A percentile compares a stretch with the other conserved stretches of the same genome.
These are phyloP conservation scores for Epithele typhae DNA, from an alignment of 768 basidiomycete species.

Conservation along the genomic window DNA sequence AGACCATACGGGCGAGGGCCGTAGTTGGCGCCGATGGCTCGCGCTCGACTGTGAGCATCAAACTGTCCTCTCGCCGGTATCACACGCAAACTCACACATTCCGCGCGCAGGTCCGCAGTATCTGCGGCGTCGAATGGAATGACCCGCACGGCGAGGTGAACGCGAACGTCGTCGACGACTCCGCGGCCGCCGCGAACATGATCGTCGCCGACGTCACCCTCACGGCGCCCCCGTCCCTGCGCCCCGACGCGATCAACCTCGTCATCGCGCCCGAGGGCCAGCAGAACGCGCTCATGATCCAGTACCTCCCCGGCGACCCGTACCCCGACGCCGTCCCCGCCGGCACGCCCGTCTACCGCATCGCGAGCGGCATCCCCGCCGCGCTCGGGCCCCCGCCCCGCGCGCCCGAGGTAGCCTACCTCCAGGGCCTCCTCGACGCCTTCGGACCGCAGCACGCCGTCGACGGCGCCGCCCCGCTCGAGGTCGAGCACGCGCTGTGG, in stretches of 20 bases:
- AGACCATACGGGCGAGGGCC: constrained; percentile 38
- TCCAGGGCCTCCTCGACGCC: constrained; percentile 39
- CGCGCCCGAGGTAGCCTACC: constrained; percentile 35
- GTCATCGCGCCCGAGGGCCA: constrained; percentile 25
- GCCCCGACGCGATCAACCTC: constrained; percentile 19
- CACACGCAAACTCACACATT: not conserved
- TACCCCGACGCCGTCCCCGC: constrained; percentile 12
- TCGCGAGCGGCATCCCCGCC: constrained; percentile 36
- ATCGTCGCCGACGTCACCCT: constrained; percentile 45
- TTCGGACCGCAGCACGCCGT: constrained; percentile 31
- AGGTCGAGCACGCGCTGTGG: constrained; percentile 32
- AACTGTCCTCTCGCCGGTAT: no score
- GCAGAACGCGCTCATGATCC: constrained; percentile 32
- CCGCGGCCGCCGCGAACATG: constrained; percentile 35
- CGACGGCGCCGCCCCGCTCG: constrained; percentile 30
- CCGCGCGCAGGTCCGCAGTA: constrained; percentile 39
- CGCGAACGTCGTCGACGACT: constrained; percentile 22
- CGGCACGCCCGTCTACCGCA: constrained; percentile 31
- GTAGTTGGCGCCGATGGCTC: constrained; percentile 51
- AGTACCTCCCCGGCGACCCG: constrained; percentile 31
- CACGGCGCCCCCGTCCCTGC: constrained; percentile 19
- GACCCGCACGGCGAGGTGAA: constrained; percentile 34
- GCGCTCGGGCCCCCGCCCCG: constrained; percentile 32
- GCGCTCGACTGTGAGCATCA: constrained; percentile 37
- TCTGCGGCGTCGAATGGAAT: constrained; percentile 36